Base-by-base conservation (phyloP, 176 grass and related monocot species). In the Neostapfia colusana region DNA sequence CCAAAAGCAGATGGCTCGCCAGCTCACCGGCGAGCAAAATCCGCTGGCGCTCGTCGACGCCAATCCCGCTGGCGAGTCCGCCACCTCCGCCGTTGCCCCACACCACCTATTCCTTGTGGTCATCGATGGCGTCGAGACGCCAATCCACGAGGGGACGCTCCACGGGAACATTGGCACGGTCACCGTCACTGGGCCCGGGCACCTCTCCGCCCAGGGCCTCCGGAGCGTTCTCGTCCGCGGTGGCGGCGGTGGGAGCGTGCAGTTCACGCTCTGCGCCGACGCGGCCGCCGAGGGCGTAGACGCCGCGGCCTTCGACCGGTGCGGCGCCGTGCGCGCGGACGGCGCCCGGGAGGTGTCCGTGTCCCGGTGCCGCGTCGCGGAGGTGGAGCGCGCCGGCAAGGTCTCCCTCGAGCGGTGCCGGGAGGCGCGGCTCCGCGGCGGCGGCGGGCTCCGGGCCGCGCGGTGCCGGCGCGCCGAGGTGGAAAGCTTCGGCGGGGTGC, bases 401-500 rank as follows among this genome's bases (percentile, higher is more conserved):
- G 81, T 89, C 27, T 5, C 63, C 56, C 21, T 86, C 4, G 81
- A 92, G 74, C 65, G 83, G n/a, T 92, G 86, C 86, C 53, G 81
- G 14, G 74, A 78, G 40, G 83, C 68, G 50, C 48, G 49, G 7
- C 73, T 81, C n/a, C 74, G 77, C 0, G 77, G 84, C 28, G 86
- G 86, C 59, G 86, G 79, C 8, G 65, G 50, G n/a, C 37, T 86
- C 39, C 49, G 26, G 2, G 70, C 76, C 2, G 59, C 21, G 39
- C 68, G 83, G 61, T 92, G 90, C 86, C 75, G 77, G 25, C 55
- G 81, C n/a, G 76, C 83, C 12, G 61, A 89, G 50, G 61, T 89
- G 11, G 90, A 85, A 70, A 92, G 90, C 75, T 89, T 84, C 72
- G 80, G 83, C 86, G 81, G 76, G 62, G 86, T 79, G 63, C 63